These are phyloP conservation scores for Backusella mclennaniae DNA, from an alignment of 192 early-diverging fungal genomes.

Conservation along the genomic window DNA sequence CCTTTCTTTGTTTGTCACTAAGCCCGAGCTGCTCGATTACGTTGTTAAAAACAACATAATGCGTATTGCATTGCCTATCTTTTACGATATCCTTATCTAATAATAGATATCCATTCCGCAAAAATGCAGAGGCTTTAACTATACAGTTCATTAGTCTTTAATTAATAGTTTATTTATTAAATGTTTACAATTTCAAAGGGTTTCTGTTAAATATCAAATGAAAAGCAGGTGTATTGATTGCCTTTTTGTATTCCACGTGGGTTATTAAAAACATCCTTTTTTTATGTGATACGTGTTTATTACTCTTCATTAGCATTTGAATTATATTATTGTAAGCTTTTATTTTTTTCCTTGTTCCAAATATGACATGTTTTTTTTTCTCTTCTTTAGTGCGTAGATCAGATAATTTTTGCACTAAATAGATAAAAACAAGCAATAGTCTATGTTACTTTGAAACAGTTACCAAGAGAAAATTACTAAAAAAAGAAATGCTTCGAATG, in stretches of 20 bases:
- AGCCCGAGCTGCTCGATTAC: neutral
- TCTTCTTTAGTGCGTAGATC: neutral
- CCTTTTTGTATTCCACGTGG: neutral
- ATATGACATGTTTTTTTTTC: neutral
- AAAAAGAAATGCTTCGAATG: neutral
- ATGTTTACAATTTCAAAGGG: neutral
- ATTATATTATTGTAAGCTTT: neutral
- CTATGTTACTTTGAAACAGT: neutral
- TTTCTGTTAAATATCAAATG: neutral
- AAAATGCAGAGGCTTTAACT: neutral
- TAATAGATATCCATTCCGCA: neutral
- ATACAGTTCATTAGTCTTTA: neutral
- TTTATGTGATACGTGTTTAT: neutral
- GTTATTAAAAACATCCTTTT: neutral
- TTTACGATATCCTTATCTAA: neutral
- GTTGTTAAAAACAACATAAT: neutral
- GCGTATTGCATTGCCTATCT: neutral
- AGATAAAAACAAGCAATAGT: neutral
- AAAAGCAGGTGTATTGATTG: neutral
- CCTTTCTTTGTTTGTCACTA: too few species aligned
- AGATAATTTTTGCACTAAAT: neutral
- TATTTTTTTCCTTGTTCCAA: neutral
- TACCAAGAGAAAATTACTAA: neutral
- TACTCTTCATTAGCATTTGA: neutral
- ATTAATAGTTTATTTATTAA: neutral